Base-by-base conservation (phyloP, 1,284 basidiomycete genomes). In the Mycosarcoma maydis region DNA sequence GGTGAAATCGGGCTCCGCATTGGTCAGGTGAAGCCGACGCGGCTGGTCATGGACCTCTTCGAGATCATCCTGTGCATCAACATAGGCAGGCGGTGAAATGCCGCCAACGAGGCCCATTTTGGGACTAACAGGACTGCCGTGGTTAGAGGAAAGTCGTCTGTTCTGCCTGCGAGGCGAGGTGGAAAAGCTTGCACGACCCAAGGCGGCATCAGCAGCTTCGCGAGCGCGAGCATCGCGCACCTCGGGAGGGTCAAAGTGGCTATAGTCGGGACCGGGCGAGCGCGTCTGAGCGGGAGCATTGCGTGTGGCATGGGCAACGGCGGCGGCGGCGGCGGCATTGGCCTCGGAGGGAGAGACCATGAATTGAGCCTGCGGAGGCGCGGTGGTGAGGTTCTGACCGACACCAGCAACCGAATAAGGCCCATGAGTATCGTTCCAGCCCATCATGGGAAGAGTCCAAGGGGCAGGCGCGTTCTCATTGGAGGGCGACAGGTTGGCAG, bases 241-340 rank as follows among this genome's bases (percentile, higher is more conserved):
- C 43, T 77, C 76, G 23, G 74, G 74, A 14, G 76, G 72, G 52
- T 77, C 76, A 42, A 77, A 68, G 47, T 77, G 75, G 48, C 50
- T 65, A 58, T 77, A 77, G 29, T 73, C 68, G 2, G 67, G 73
- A 34, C 57, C 71, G 6, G 70, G 49, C 6, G 49, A 54, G 27
- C 67, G 50, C 6, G 66, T 30, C 7, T 47, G 50, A 17, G 33
- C 34, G 8, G 53, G 40, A 38, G 48, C 41, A 17, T 14, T 24
- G 11, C 26, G 49, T 13, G 30, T n/a, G 17, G 22, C 29, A 33
- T 19, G 19, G 34, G 45, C 46, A 41, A 42, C 53, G 20, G 37
- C 50, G 11, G 54, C 54, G 29, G 52, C 44, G 2, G 51, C 53
- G 9, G 58, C 58, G 14, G 33, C 38, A 30, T 59, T 56, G 29